Percentiles rank a stretch among this genome's conserved stretches.
Conservation (phyloP, 129 eudicot genomes). For the Rutidosis leptorrhynchoides region DNA sequence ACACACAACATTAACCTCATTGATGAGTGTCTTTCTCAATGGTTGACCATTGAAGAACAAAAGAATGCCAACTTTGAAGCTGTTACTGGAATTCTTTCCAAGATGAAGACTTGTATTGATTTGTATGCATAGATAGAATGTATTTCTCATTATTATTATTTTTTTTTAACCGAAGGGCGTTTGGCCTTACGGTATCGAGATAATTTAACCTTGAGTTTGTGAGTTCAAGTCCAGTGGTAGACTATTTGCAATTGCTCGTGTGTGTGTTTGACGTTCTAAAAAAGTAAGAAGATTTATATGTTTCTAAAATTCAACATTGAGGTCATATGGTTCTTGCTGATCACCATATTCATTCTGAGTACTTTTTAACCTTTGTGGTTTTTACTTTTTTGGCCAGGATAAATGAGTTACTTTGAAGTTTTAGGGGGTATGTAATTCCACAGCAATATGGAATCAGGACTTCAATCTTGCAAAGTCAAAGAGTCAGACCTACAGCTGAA, state of each 20-base stretch:
- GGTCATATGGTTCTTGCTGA: background rate
- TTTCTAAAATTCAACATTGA: background rate
- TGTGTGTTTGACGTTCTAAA: no score
- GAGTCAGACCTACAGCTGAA: background rate
- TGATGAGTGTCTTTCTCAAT: conserved; percentile 47
- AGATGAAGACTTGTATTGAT: background rate
- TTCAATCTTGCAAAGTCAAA: background rate
- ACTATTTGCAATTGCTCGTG: no score
- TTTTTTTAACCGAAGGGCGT: no score
- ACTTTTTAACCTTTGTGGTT: background rate
- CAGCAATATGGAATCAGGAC: background rate
- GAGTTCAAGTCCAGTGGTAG: no score
- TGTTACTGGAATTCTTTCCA: conserved; percentile 18
- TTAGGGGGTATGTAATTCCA: background rate
- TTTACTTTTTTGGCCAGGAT: background rate
- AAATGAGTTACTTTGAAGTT: background rate
- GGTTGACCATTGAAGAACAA: conserved; percentile 73
- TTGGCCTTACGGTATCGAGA: no score
- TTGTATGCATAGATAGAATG: background rate
- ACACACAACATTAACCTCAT: conserved; percentile 36
- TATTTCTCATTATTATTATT: no score
- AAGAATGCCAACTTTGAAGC: conserved; percentile 47
- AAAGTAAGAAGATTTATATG: background rate
- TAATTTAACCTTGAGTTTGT: no score
- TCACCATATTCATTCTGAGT: background rate